A percentile compares a stretch with the other conserved stretches of the same genome.
phyloP scores from a whole-genome alignment of 768 basidiomycete genomes.

The Hypholoma fasciculare region DNA sequence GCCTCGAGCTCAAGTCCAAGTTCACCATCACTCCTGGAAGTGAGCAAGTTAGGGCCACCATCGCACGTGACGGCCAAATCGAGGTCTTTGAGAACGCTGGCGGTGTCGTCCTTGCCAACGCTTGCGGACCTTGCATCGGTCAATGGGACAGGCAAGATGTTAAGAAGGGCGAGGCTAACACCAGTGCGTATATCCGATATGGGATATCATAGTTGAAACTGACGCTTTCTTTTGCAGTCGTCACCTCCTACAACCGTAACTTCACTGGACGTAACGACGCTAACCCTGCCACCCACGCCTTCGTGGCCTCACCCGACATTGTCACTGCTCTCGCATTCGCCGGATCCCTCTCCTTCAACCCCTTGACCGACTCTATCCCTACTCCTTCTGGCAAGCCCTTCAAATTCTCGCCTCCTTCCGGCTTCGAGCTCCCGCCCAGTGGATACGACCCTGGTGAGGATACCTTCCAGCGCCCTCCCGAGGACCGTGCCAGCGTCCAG shows the following conservation, averaged over 20 bases:
- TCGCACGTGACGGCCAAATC: constrained; percentile 94
- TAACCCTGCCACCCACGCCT: constrained; percentile 98
- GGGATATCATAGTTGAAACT: background rate
- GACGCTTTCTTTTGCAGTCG: constrained; percentile 51
- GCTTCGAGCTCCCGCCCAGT: constrained; percentile 89
- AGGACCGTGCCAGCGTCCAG: constrained; percentile 76
- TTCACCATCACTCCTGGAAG: constrained; percentile 99
- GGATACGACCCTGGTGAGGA: constrained; percentile 97
- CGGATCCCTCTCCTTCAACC: constrained; percentile 95
- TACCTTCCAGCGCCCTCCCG: constrained; percentile 95
- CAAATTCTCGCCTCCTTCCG: constrained; percentile 93
- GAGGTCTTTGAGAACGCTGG: constrained; percentile 84
- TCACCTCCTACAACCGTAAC: constrained; percentile 99
- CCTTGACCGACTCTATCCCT: constrained; percentile 83
- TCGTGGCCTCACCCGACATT: constrained; percentile 91
- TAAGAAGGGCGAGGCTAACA: constrained; percentile 95
- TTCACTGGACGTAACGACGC: constrained; percentile 99
- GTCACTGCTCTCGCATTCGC: constrained; percentile 98
- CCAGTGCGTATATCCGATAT: constrained; percentile 57
- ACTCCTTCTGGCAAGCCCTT: constrained; percentile 94
- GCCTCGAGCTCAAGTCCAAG: constrained; percentile 85
- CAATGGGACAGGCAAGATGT: constrained; percentile 99
- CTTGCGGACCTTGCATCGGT: constrained; percentile 98
- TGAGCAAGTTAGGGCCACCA: constrained; percentile 98
- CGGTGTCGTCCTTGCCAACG: constrained; percentile 94